These are phyloP conservation scores for Salix exigua DNA, from an alignment of 345 rosid genomes.

Conservation along the genomic window DNA sequence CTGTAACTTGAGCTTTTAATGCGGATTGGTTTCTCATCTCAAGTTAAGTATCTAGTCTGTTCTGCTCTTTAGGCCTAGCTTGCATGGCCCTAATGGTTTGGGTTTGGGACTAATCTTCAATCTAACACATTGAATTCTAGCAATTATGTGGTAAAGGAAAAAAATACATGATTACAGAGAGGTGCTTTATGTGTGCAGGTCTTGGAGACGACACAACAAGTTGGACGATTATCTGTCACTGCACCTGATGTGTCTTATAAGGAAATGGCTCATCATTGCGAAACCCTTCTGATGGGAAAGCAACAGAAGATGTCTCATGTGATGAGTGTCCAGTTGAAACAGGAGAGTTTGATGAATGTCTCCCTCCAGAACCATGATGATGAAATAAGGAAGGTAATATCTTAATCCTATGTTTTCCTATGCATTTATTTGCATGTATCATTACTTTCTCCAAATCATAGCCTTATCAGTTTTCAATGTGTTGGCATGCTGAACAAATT, in stretches of 20 bases:
- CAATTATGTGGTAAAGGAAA: background rate
- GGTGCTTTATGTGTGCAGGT: slow-evolving; percentile 42
- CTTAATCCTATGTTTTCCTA: slow-evolving; percentile 11
- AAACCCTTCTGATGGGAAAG: slow-evolving; percentile 73
- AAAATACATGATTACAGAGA: slow-evolving; percentile 4
- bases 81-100: background rate
- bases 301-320: slow-evolving; percentile 76
- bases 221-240: slow-evolving; percentile 71
- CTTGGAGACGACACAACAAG: slow-evolving; percentile 66
- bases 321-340: slow-evolving; percentile 52
- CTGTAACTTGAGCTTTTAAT: background rate
- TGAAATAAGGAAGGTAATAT: slow-evolving; percentile 26
- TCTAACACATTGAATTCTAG: background rate
- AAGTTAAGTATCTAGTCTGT: background rate
- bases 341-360: slow-evolving; percentile 41
- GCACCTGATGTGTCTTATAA: slow-evolving; percentile 72
- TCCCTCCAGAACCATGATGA: slow-evolving; percentile 30
- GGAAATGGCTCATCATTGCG: slow-evolving; percentile 84
- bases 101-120: background rate
- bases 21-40: background rate
- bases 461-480: background rate
- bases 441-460: background rate
- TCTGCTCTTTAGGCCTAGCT: background rate
- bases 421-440: background rate
- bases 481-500: background rate